Evolutionary conservation across 2,329 filamentous ascomycete species (phyloP).

Genomic region (Fusarium penzigii): DNA sequence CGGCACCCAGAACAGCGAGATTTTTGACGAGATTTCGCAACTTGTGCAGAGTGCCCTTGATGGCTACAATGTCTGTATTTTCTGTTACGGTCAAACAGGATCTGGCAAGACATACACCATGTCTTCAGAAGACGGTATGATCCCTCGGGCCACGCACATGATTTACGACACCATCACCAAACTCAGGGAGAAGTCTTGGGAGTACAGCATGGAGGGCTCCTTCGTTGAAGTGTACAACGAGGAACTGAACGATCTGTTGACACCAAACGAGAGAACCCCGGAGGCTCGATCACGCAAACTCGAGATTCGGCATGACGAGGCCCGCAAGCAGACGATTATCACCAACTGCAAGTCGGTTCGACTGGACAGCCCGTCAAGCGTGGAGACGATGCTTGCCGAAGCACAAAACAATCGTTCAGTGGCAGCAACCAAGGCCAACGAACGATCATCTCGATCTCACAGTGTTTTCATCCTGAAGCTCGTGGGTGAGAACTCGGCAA

Average conservation of each 20-base stretch:
- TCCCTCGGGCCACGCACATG: conserved; percentile 87
- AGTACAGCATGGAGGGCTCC: conserved; percentile 89
- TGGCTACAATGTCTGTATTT: conserved; percentile 98
- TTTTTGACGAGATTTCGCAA: conserved; percentile 96
- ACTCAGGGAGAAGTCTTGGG: conserved; percentile 89
- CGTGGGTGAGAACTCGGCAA: conserved; percentile 68
- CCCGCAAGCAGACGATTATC: conserved; percentile 78
- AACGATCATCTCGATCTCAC: conserved; percentile 90
- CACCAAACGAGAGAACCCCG: conserved; percentile 57
- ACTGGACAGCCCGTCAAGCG: conserved; percentile 77
- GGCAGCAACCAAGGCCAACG: conserved; percentile 96
- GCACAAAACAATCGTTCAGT: conserved; percentile 88
- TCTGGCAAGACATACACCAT: conserved; percentile 97
- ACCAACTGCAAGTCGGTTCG: conserved; percentile 75
- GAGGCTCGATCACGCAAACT: conserved; percentile 77
- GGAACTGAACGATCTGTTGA: conserved; percentile 86
- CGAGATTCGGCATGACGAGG: conserved; percentile 84
- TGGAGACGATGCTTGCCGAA: conserved; percentile 76
- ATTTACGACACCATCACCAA: conserved; percentile 87
- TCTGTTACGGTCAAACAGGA: conserved; percentile 97
- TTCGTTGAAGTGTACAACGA: conserved; percentile 99
- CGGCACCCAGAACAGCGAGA: conserved; percentile 73
- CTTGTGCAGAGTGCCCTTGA: conserved; percentile 95
- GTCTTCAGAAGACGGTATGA: conserved; percentile 91
- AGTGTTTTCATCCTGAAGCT: conserved; percentile 93